These are phyloP conservation scores for Fagus sylvatica DNA, from an alignment of 306 rosid species.

Conservation along the genomic window DNA sequence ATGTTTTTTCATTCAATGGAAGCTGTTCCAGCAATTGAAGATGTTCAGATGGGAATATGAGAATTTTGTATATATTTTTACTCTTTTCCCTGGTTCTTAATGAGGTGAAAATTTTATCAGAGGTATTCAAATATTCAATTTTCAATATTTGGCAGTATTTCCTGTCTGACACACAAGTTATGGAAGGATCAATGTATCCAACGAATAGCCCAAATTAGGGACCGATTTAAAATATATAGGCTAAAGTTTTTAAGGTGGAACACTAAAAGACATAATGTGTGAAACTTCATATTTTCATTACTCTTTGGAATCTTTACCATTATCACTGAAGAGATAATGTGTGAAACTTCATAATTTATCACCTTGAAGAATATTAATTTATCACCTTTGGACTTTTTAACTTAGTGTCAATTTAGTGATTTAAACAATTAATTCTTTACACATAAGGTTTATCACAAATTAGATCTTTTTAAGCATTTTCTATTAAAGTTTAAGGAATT, in stretches of 20 bases:
- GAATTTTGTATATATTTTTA: background rate
- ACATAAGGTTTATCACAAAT: too few species aligned
- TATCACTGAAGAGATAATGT: too few species aligned
- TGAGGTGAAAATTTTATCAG: background rate
- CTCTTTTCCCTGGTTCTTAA: background rate
- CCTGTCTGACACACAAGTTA: background rate
- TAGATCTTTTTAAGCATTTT: too few species aligned
- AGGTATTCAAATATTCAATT: background rate
- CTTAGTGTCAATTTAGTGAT: too few species aligned
- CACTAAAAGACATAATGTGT: background rate
- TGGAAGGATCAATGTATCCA: background rate
- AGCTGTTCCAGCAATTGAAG: background rate
- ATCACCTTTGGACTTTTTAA: too few species aligned
- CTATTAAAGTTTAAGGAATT: too few species aligned
- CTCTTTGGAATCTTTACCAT: too few species aligned
- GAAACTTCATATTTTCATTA: too few species aligned
- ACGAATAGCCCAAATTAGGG: background rate
- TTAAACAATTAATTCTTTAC: too few species aligned
- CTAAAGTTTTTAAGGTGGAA: background rate
- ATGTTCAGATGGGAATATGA: background rate
- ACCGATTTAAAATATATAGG: too few species aligned
- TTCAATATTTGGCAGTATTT: background rate
- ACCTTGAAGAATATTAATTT: too few species aligned
- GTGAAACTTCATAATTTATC: too few species aligned
- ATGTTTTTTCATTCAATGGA: background rate